Base-by-base conservation (phyloP, 345 rosid genomes). In the Aquilaria malaccensis region DNA sequence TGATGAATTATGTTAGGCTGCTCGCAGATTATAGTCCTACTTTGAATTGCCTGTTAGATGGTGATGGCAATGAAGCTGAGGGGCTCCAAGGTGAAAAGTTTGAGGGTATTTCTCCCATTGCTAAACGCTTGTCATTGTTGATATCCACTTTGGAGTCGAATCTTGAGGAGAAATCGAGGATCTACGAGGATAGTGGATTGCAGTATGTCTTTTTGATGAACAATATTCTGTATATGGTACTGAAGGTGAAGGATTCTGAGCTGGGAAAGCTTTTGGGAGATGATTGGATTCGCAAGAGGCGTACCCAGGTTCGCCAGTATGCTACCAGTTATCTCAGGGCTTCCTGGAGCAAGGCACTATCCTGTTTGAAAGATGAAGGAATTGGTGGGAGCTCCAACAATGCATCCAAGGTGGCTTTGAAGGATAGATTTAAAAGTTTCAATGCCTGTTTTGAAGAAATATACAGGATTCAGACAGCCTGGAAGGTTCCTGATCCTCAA, bases 401-500 rank as follows among this genome's bases (percentile, higher is more conserved):
- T 67, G 82, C 89, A 53, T 78, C 86, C 10, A 87, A 79, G 71
- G 69, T 80, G 68, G 86, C 88, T 1, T 77, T 87, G 67, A 90
- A 90, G 72, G 95, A 87, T 52, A 78, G 84, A 67, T 90, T 87
- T 73, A 90, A 80, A 83, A 80, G 73, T 57, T 90, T 90, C 70
- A 90, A 87, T 73, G 82, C 81, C 7, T 83, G 88, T 67, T 87
- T 90, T 55, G 97, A 90, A 70, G 97, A 90, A 58, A 71, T 85
- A n/a, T 87, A 87, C 67, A 75, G 88, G 68, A 62, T 85, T 71
- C 96, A 90, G 73, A 87, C 97, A 9, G 82, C 84, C 56, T 90
- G 97, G 97, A 90, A 73, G 70, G 97, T 90, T 52, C 93, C 96
- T 2, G 91, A 90, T 69, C 79, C 87, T 63, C 97, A 87, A 61